phyloP scores from a whole-genome alignment of 83 land plant species.

The Thuja plicata region DNA sequence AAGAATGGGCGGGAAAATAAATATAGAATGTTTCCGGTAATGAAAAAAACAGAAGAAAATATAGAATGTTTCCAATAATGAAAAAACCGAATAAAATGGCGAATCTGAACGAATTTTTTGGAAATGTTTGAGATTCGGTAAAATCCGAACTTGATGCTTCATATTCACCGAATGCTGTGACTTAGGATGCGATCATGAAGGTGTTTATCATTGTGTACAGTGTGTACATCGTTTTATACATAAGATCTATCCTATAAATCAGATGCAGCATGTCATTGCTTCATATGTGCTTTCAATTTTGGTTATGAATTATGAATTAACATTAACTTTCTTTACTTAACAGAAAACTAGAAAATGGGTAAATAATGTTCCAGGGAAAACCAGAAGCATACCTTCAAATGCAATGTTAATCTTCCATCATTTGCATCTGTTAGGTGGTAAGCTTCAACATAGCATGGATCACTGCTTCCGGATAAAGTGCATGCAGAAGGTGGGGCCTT shows the following conservation, averaged over 20 bases:
- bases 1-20: too few species aligned
- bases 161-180: too few species aligned
- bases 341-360: not conserved
- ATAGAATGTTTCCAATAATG: too few species aligned
- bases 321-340: not conserved
- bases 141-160: too few species aligned
- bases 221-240: not conserved
- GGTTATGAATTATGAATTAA: not conserved
- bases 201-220: not conserved
- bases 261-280: not conserved
- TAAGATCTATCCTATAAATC: not conserved
- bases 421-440: conserved; percentile 87
- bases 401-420: conserved; percentile 91
- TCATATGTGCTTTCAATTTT: not conserved
- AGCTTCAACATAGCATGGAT: conserved; percentile 96
- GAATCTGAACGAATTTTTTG: too few species aligned
- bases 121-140: too few species aligned
- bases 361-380: not conserved
- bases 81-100: too few species aligned
- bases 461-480: conserved; percentile 90
- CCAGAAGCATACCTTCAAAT: conserved; percentile 72
- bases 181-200: not conserved
- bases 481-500: conserved; percentile 80
- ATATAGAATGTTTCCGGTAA: too few species aligned
- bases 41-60: too few species aligned